Conservation (phyloP, 257 asterid genomes). For the Misopates orontium region DNA sequence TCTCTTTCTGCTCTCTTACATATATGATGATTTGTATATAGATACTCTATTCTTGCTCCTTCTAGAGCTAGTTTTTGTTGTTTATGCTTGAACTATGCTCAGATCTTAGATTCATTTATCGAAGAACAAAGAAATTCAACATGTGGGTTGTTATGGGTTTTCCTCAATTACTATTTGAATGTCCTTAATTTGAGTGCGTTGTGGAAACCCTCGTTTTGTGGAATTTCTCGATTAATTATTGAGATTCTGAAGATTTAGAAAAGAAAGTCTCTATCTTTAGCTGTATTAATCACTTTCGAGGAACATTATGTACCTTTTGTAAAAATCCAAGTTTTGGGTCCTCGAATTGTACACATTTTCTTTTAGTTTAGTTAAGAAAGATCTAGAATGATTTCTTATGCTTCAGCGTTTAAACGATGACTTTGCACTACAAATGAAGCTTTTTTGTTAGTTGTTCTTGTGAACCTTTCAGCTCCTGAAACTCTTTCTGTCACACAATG, state of each 20-base stretch:
- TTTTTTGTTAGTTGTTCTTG: neutral
- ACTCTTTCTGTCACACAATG: conserved; percentile 41
- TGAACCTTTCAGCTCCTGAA: conserved; percentile 24
- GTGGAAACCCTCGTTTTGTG: conserved; percentile 18
- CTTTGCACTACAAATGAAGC: neutral
- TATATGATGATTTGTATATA: neutral
- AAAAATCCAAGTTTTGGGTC: conserved; percentile 3
- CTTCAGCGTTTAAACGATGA: neutral
- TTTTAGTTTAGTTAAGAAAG: conserved; percentile 3
- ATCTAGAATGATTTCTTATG: neutral
- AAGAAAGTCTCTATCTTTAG: conserved; percentile 9
- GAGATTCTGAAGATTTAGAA: conserved; percentile 5
- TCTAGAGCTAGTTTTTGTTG: conserved; percentile 11
- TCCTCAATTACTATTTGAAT: neutral
- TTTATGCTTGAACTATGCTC: neutral
- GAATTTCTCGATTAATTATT: conserved; percentile 20
- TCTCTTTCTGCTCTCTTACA: neutral
- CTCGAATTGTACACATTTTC: conserved; percentile 3
- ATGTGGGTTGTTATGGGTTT: conserved; percentile 15
- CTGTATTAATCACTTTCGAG: neutral
- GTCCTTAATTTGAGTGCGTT: conserved; percentile 2
- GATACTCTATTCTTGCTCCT: neutral
- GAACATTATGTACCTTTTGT: neutral
- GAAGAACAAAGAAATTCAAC: neutral
- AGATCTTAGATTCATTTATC: conserved; percentile 32